Conservation (phyloP, 2,329 filamentous ascomycete species). For the Botrytis byssoidea region DNA sequence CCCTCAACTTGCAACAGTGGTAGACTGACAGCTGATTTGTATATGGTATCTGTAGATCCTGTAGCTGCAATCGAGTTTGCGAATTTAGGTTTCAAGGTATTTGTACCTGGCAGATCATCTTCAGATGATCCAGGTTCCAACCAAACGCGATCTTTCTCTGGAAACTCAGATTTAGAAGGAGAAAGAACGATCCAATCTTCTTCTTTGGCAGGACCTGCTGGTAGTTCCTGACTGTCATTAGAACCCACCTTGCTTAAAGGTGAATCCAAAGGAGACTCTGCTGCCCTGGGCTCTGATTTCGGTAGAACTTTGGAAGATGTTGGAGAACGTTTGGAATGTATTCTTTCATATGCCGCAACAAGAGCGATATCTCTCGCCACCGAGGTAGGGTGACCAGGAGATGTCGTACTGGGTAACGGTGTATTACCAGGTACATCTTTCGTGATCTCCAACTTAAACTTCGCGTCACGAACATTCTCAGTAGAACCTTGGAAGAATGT, state of each 20-base stretch:
- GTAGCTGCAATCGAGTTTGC: constrained; percentile 40
- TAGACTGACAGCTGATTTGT: constrained; percentile 49
- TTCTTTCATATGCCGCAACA: constrained; percentile 36
- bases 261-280: constrained; percentile 25
- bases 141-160: constrained; percentile 35
- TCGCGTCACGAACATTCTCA: constrained; percentile 48
- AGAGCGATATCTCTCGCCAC: constrained; percentile 35
- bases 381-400: constrained; percentile 23
- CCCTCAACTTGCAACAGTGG: constrained; percentile 52
- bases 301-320: constrained; percentile 18
- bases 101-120: constrained; percentile 31
- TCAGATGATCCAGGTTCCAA: constrained; percentile 39
- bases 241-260: constrained; percentile 27
- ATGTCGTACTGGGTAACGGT: constrained; percentile 19
- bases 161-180: constrained; percentile 28
- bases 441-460: constrained; percentile 26
- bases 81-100: constrained; percentile 38
- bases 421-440: constrained; percentile 23
- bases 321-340: constrained; percentile 32
- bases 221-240: constrained; percentile 24
- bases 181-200: constrained; percentile 38
- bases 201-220: constrained; percentile 26
- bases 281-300: constrained; percentile 14
- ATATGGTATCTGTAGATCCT: constrained; percentile 45
- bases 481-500: constrained; percentile 54